These are phyloP conservation scores for Microcyclospora pomicola DNA, from an alignment of 2,329 filamentous ascomycete genomes.

Conservation along the genomic window DNA sequence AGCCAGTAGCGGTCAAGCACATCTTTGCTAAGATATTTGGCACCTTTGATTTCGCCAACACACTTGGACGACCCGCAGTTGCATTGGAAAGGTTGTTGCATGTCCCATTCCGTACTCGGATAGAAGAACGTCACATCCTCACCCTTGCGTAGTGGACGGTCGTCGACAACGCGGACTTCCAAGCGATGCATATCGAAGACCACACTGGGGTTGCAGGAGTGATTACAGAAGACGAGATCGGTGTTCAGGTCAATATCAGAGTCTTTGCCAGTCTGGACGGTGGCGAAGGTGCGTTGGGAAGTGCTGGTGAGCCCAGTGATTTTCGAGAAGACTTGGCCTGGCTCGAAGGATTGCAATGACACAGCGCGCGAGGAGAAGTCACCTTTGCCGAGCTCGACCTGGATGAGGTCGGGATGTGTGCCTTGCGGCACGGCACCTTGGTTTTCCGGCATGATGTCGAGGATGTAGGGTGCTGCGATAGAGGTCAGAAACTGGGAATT, in stretches of 20 bases:
- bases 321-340: slow-evolving; percentile 31
- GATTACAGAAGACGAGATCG: slow-evolving; percentile 40
- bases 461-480: too few species aligned
- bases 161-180: slow-evolving; percentile 13
- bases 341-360: slow-evolving; percentile 32
- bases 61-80: slow-evolving; percentile 27
- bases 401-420: background rate
- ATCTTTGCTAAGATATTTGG: slow-evolving; percentile 22
- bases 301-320: slow-evolving; percentile 32
- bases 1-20: slow-evolving; percentile 28
- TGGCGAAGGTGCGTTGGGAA: slow-evolving; percentile 30
- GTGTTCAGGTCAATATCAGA: slow-evolving; percentile 40
- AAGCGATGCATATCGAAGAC: slow-evolving; percentile 33
- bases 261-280: slow-evolving; percentile 32
- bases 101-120: slow-evolving; percentile 35
- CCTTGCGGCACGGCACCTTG: too few species aligned
- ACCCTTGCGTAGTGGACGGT: slow-evolving; percentile 25
- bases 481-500: too few species aligned
- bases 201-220: slow-evolving; percentile 36
- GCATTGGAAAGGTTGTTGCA: slow-evolving; percentile 33
- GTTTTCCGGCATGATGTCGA: too few species aligned
- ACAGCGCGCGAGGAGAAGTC: slow-evolving; percentile 6
- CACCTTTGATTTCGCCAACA: slow-evolving; percentile 27
- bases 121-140: slow-evolving; percentile 36
- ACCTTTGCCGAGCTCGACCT: background rate